Evolutionary conservation across 2,329 filamentous ascomycete species (phyloP).

Genomic region (Microascus cirrosus): DNA sequence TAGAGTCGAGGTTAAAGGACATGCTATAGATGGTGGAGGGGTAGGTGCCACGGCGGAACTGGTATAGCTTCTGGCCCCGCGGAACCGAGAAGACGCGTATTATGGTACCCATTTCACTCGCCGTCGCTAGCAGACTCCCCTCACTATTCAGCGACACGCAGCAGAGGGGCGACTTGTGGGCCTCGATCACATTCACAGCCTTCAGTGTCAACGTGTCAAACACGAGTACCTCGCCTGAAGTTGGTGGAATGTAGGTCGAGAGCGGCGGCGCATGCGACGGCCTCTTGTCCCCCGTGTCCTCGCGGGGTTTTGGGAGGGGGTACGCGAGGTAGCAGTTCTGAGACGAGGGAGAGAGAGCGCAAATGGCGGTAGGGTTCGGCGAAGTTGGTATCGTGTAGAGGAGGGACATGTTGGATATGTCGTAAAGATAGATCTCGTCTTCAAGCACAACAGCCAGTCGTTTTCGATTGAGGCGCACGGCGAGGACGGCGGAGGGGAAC

Average conservation of each 20-base stretch:
- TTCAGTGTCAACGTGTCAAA: constrained; percentile 86
- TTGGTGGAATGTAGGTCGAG: constrained; percentile 68
- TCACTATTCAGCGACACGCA: constrained; percentile 88
- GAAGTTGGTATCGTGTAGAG: constrained; percentile 89
- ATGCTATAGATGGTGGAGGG: constrained; percentile 96
- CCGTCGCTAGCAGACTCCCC: constrained; percentile 82
- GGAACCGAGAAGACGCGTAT: constrained; percentile 93
- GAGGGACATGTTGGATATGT: constrained; percentile 97
- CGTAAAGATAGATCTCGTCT: constrained; percentile 95
- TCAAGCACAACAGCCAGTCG: constrained; percentile 87
- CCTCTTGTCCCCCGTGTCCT: constrained; percentile 43
- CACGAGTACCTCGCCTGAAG: constrained; percentile 83
- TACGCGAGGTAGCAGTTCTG: constrained; percentile 95
- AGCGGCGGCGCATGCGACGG: constrained; percentile 79
- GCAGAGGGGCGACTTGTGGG: constrained; percentile 82
- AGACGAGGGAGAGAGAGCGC: constrained; percentile 83
- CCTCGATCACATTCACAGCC: constrained; percentile 89
- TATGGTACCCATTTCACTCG: constrained; percentile 94
- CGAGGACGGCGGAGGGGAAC: constrained; percentile 91
- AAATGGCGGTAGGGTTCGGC: constrained; percentile 84
- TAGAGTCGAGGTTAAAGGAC: constrained; percentile 94
- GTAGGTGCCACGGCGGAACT: constrained; percentile 91
- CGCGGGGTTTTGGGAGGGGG: constrained; percentile 66
- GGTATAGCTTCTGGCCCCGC: constrained; percentile 82
- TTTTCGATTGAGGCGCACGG: constrained; percentile 88